Percentiles rank a stretch among this genome's conserved stretches.
These are phyloP conservation scores for Crucihimalaya himalaica DNA, from an alignment of 345 rosid species.

Conservation along the genomic window DNA sequence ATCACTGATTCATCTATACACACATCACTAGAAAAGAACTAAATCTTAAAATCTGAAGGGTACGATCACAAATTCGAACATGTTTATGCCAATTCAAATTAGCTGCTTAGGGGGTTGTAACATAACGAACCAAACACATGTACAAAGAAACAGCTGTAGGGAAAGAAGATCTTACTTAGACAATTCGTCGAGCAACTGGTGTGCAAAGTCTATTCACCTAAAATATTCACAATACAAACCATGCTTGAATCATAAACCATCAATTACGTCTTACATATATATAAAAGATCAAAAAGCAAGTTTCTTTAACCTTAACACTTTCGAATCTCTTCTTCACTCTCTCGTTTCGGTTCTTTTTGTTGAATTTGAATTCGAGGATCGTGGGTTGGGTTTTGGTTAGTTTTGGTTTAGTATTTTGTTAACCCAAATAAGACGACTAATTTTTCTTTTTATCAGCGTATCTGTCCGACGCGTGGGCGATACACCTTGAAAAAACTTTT, in stretches of 20 bases:
- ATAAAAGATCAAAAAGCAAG: background rate
- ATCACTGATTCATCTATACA: background rate
- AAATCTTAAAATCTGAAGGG: background rate
- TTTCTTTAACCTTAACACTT: too few relatives aligned
- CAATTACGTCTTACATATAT: background rate
- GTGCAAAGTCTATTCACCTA: too few relatives aligned
- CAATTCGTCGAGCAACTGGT: constrained; percentile 5
- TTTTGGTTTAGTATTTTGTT: too few relatives aligned
- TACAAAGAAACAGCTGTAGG: background rate
- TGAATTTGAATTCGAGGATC: too few relatives aligned
- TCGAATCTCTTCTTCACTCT: too few relatives aligned
- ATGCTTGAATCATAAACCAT: background rate
- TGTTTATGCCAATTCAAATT: background rate
- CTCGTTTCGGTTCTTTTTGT: too few relatives aligned
- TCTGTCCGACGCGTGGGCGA: too few relatives aligned
- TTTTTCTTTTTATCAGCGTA: too few relatives aligned
- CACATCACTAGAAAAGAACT: background rate
- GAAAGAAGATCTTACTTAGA: background rate
- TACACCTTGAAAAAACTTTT: too few relatives aligned
- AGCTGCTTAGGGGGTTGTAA: background rate
- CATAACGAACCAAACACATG: background rate
- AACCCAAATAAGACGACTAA: too few relatives aligned
- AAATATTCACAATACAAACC: background rate
- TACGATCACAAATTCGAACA: background rate
- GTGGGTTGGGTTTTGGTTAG: too few relatives aligned